Evolutionary conservation across 306 rosid species (phyloP).

Genomic region (Erythrophleum fordii): DNA sequence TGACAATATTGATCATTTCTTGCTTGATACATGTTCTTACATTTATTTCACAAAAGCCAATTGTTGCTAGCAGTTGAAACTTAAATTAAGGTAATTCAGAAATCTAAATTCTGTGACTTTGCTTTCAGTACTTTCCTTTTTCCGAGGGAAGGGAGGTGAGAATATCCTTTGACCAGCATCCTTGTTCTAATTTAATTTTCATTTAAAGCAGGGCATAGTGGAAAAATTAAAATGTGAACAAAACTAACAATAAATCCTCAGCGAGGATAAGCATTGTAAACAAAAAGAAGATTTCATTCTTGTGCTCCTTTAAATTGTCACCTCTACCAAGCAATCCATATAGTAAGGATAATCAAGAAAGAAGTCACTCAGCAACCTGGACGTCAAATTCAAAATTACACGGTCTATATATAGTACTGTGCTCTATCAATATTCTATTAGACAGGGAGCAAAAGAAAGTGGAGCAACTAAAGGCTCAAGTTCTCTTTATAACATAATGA

Average conservation of each 20-base stretch:
- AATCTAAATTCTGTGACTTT: background rate
- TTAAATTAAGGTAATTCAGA: background rate
- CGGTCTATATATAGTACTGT: background rate
- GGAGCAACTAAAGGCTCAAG: background rate
- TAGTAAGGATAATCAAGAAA: conserved; percentile 18
- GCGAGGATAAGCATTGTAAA: conserved; percentile 3
- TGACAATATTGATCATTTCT: too few species aligned
- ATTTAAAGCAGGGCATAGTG: background rate
- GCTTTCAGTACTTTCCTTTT: background rate
- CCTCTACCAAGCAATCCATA: background rate
- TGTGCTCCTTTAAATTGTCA: background rate
- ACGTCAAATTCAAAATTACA: background rate
- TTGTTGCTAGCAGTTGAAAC: too few species aligned
- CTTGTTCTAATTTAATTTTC: background rate
- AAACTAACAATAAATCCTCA: background rate
- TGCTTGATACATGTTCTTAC: too few species aligned
- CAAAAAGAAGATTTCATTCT: background rate
- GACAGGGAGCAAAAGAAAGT: background rate
- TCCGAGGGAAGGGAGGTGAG: background rate
- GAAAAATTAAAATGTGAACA: background rate
- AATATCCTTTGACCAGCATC: background rate
- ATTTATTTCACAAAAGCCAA: too few species aligned
- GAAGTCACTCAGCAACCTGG: background rate
- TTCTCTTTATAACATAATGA: conserved; percentile 7
- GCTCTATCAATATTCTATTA: conserved; percentile 7